Conservation (phyloP, 2,329 filamentous ascomycete species). For the Aspergillus arachidicola region DNA sequence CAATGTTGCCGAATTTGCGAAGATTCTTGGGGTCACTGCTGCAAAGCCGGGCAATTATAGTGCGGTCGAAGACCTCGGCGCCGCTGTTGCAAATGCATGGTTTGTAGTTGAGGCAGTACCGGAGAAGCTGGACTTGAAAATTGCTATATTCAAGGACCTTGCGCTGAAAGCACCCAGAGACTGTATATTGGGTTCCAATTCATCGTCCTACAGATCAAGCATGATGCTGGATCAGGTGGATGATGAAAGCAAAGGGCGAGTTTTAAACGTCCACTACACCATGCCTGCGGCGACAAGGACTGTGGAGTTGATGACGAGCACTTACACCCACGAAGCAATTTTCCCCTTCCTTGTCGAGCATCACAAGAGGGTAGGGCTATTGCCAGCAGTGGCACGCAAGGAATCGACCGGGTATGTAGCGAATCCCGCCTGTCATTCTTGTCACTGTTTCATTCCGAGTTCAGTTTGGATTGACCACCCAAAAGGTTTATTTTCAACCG, state of each 20-base stretch:
- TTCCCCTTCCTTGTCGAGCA: slow-evolving; percentile 42
- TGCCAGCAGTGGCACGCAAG: too few species aligned
- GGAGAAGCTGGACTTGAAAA: slow-evolving; percentile 54
- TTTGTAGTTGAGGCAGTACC: slow-evolving; percentile 58
- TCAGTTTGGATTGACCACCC: too few species aligned
- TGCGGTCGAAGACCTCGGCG: slow-evolving; percentile 40
- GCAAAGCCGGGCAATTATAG: slow-evolving; percentile 32
- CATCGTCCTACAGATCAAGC: slow-evolving; percentile 55
- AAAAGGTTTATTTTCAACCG: slow-evolving; percentile 56
- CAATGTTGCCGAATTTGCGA: slow-evolving; percentile 35
- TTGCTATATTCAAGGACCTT: slow-evolving; percentile 51
- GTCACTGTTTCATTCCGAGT: too few species aligned
- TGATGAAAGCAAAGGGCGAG: slow-evolving; percentile 38
- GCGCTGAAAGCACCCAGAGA: slow-evolving; percentile 49
- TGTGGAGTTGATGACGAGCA: slow-evolving; percentile 59
- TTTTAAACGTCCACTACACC: slow-evolving; percentile 57
- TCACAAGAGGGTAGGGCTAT: too few species aligned
- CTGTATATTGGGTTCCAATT: slow-evolving; percentile 56
- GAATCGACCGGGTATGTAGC: too few species aligned
- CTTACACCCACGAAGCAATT: slow-evolving; percentile 46
- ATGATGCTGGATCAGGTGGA: slow-evolving; percentile 51
- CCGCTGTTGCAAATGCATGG: slow-evolving; percentile 52
- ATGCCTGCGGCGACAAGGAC: slow-evolving; percentile 50
- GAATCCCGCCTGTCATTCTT: too few species aligned
- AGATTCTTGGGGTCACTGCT: slow-evolving; percentile 23